Percentiles rank a stretch among this genome's conserved stretches.
phyloP scores from a whole-genome alignment of 345 rosid species.

The Litchi chinensis region DNA sequence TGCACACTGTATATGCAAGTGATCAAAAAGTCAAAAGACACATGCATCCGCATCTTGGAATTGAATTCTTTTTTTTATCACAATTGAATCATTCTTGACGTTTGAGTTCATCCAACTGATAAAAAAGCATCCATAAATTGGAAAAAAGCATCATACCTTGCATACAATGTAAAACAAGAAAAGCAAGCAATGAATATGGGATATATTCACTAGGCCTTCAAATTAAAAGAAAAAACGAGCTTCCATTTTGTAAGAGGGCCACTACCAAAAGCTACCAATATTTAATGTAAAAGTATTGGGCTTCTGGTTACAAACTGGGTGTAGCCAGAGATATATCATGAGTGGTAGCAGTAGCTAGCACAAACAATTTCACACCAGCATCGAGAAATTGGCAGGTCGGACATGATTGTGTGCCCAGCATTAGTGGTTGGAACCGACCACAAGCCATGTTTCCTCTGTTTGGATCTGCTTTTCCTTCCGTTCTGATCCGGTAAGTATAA shows the following conservation, averaged over 20 bases:
- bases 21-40: not conserved
- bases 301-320: not conserved
- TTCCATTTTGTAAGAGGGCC: not conserved
- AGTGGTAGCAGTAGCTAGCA: not conserved
- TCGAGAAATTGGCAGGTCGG: not conserved
- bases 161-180: conserved; percentile 1
- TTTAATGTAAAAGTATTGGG: not conserved
- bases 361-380: conserved; percentile 12
- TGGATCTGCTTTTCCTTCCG: too few relatives aligned
- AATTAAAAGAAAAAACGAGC: not conserved
- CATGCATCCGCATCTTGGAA: not conserved
- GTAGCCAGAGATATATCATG: conserved; percentile 7
- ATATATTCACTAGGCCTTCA: conserved; percentile 9
- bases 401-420: not conserved
- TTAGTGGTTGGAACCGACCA: not conserved
- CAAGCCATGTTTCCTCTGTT: not conserved
- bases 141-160: conserved; percentile 20
- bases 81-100: not conserved
- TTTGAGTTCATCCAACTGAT: not conserved
- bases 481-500: too few relatives aligned
- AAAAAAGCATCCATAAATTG: conserved; percentile 1
- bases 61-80: conserved; percentile 18
- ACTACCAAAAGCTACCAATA: not conserved
- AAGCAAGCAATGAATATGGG: not conserved
- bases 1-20: not conserved